Evolutionary conservation across 352 stramenopile genomes (phyloP).

Genomic region (Pythium chondricola): DNA sequence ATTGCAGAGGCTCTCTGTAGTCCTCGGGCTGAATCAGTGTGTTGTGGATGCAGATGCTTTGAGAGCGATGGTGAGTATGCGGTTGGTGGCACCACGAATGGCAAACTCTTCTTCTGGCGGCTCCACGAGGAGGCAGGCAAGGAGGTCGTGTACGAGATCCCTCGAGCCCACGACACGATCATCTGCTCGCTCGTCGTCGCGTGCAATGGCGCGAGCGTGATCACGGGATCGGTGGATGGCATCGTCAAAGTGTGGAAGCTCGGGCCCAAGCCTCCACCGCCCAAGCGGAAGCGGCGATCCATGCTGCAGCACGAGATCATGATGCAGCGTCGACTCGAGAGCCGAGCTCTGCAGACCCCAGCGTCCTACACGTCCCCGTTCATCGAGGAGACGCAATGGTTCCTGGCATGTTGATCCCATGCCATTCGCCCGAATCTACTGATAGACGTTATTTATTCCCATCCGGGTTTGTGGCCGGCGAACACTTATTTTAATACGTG

Average conservation of each 20-base stretch:
- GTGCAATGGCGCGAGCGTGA: constrained; percentile 39
- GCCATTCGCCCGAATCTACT: constrained; percentile 6
- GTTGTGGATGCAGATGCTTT: constrained; percentile 34
- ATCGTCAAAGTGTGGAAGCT: constrained; percentile 60
- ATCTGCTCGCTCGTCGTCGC: constrained; percentile 59
- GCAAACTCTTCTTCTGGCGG: constrained; percentile 66
- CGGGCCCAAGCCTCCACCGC: constrained; percentile 1
- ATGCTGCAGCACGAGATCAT: constrained; percentile 3
- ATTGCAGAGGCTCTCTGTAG: background rate
- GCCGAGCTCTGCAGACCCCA: background rate
- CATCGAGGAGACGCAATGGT: constrained; percentile 14
- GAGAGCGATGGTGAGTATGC: constrained; percentile 69
- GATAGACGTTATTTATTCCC: constrained; percentile 8
- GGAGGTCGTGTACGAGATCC: constrained; percentile 55
- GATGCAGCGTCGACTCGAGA: constrained; percentile 6
- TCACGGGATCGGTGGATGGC: constrained; percentile 56
- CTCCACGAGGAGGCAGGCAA: constrained; percentile 31
- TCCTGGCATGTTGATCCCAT: constrained; percentile 6
- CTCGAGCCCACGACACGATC: constrained; percentile 48
- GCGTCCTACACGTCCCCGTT: constrained; percentile 8
- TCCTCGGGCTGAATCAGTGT: background rate
- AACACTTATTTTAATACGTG: too few relatives aligned
- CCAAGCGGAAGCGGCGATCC: background rate
- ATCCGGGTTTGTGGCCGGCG: background rate
- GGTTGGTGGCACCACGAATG: constrained; percentile 56